Conservation (phyloP, 1,284 basidiomycete species). For the Pisolithus thermaeus region DNA sequence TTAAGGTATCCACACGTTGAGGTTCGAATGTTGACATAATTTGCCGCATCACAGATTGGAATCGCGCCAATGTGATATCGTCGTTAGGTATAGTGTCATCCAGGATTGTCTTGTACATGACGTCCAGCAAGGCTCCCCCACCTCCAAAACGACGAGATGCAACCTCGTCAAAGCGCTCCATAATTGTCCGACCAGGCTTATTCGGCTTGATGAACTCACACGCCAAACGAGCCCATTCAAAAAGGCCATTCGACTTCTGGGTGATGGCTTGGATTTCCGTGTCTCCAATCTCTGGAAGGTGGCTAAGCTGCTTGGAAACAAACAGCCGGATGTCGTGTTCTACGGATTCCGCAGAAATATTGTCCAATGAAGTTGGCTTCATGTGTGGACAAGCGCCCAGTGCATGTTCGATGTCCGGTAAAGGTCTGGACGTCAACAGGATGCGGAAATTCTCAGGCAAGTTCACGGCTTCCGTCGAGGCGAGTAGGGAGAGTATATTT, state of each 20-base stretch:
- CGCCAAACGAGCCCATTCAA: slow-evolving; percentile 6
- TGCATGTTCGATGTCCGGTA: background rate
- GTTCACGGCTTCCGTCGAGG: background rate
- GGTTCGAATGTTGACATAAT: background rate
- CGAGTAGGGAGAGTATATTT: background rate
- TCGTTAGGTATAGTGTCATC: background rate
- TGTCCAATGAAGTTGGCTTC: background rate
- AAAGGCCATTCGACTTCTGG: slow-evolving; percentile 1
- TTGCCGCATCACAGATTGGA: slow-evolving; percentile 4
- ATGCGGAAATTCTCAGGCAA: background rate
- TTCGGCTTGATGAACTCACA: background rate
- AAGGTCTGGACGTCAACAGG: background rate
- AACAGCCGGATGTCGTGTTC: background rate
- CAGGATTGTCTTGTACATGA: background rate
- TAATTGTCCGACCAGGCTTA: background rate
- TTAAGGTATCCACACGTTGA: background rate
- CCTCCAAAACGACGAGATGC: background rate
- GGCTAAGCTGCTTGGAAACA: background rate
- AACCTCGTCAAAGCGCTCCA: too few relatives aligned
- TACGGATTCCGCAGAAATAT: too few relatives aligned
- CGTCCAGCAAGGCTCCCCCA: background rate
- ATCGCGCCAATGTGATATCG: background rate
- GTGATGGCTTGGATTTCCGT: background rate
- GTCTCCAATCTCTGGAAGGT: background rate
- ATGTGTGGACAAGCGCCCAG: background rate